phyloP scores from a whole-genome alignment of 2,329 filamentous ascomycete species.

The Intubia oerlemansii region DNA sequence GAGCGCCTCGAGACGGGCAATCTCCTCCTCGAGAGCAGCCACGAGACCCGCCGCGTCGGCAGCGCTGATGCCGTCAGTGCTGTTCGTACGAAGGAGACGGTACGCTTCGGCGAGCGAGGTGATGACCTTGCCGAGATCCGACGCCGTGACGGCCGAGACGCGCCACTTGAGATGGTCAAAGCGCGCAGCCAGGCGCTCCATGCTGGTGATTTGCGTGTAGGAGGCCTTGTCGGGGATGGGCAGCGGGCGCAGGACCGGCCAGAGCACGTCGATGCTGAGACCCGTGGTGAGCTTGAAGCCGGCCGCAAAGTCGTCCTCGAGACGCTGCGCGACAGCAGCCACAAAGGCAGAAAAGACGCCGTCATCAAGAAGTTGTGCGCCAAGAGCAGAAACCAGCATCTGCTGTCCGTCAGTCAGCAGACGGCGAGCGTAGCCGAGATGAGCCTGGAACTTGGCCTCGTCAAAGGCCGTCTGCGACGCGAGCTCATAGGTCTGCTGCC shows the following conservation, averaged over 20 bases:
- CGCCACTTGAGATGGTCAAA: conserved; percentile 43
- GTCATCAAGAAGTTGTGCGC: not conserved
- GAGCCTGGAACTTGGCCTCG: conserved; percentile 42
- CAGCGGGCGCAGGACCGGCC: conserved; percentile 48
- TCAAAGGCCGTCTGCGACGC: conserved; percentile 27
- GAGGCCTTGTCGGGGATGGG: conserved; percentile 25
- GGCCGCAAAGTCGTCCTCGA: conserved; percentile 38
- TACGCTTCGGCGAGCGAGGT: conserved; percentile 34
- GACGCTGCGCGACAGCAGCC: conserved; percentile 16
- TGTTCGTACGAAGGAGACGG: conserved; percentile 21
- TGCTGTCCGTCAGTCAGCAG: conserved; percentile 8
- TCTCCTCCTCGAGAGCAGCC: conserved; percentile 25
- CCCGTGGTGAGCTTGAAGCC: conserved; percentile 57
- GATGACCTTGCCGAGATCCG: conserved; percentile 30
- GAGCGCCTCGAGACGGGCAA: conserved; percentile 26
- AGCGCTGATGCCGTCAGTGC: conserved; percentile 9
- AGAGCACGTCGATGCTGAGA: conserved; percentile 59
- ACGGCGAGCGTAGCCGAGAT: conserved; percentile 28
- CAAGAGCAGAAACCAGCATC: not conserved
- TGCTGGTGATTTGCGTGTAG: conserved; percentile 23
- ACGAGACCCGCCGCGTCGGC: conserved; percentile 23
- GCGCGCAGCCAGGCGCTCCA: conserved; percentile 33
- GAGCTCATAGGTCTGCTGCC: conserved; percentile 29
- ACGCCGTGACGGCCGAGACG: conserved; percentile 23
- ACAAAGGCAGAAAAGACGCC: conserved; percentile 15